Conservation (phyloP, 768 basidiomycete species). For the Exsudoporus frostii region DNA sequence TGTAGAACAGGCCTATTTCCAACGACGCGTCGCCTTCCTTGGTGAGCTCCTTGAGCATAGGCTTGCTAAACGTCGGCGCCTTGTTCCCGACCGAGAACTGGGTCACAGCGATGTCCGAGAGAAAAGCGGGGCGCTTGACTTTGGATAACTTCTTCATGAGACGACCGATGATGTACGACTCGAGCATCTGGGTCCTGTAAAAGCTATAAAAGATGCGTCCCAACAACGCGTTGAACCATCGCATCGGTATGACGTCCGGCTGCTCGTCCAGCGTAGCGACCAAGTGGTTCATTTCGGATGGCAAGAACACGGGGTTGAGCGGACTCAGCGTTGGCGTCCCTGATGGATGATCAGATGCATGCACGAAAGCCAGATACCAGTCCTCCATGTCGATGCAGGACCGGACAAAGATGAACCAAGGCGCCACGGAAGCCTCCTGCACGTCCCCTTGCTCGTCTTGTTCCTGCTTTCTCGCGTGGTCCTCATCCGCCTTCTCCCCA, state of each 20-base stretch:
- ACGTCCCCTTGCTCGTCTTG: slow-evolving; percentile 40
- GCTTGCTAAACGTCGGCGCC: slow-evolving; percentile 87
- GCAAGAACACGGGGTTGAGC: slow-evolving; percentile 61
- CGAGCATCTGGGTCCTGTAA: slow-evolving; percentile 80
- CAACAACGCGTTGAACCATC: slow-evolving; percentile 94
- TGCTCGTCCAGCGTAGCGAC: slow-evolving; percentile 86
- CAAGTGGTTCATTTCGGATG: slow-evolving; percentile 78
- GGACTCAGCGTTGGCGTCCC: slow-evolving; percentile 61
- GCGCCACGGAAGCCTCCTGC: slow-evolving; percentile 51
- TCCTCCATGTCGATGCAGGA: slow-evolving; percentile 94
- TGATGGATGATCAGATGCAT: slow-evolving; percentile 63
- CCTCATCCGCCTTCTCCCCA: slow-evolving; percentile 21
- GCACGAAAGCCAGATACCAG: slow-evolving; percentile 84
- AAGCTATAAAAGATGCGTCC: slow-evolving; percentile 92
- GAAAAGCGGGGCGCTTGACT: slow-evolving; percentile 84
- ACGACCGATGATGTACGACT: slow-evolving; percentile 79
- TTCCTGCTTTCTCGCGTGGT: slow-evolving; percentile 26
- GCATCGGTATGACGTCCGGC: slow-evolving; percentile 94
- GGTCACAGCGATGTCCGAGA: slow-evolving; percentile 80
- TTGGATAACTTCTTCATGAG: slow-evolving; percentile 93
- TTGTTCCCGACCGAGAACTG: slow-evolving; percentile 86
- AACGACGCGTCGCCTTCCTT: slow-evolving; percentile 90
- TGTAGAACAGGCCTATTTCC: slow-evolving; percentile 80
- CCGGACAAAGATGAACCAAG: slow-evolving; percentile 94
- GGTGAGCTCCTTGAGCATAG: slow-evolving; percentile 97